These are phyloP conservation scores for Smittium mucronatum DNA, from an alignment of 371 early-diverging fungal genomes.

Conservation along the genomic window DNA sequence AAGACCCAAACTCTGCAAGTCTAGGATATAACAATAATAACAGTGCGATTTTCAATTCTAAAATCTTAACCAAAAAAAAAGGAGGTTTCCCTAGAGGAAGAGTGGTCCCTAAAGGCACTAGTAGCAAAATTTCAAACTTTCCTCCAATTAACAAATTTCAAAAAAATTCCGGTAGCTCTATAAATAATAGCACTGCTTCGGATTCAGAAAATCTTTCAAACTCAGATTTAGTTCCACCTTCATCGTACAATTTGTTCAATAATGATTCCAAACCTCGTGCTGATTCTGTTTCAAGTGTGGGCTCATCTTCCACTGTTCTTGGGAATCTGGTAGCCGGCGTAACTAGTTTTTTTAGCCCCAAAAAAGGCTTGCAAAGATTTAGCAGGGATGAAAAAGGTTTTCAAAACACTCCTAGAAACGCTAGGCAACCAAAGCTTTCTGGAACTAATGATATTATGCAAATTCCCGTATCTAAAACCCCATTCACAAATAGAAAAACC, in stretches of 20 bases:
- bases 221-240: background rate
- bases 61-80: background rate
- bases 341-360: background rate
- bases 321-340: background rate
- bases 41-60: too few relatives aligned
- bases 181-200: background rate
- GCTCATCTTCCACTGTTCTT: background rate
- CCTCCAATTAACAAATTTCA: background rate
- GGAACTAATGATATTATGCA: slow-evolving; percentile 14
- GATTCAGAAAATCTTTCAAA: background rate
- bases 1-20: background rate
- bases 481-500: slow-evolving; percentile 19
- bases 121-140: background rate
- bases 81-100: background rate
- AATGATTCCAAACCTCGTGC: background rate
- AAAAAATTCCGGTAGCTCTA: background rate
- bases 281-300: background rate
- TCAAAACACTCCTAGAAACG: background rate
- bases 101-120: background rate
- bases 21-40: background rate
- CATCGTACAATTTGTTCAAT: background rate
- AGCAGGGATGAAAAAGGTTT: background rate
- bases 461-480: slow-evolving; percentile 21
- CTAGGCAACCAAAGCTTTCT: background rate
- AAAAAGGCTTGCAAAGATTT: background rate